phyloP scores from a whole-genome alignment of 805 yeast species.

The Ogataea saltuana region DNA sequence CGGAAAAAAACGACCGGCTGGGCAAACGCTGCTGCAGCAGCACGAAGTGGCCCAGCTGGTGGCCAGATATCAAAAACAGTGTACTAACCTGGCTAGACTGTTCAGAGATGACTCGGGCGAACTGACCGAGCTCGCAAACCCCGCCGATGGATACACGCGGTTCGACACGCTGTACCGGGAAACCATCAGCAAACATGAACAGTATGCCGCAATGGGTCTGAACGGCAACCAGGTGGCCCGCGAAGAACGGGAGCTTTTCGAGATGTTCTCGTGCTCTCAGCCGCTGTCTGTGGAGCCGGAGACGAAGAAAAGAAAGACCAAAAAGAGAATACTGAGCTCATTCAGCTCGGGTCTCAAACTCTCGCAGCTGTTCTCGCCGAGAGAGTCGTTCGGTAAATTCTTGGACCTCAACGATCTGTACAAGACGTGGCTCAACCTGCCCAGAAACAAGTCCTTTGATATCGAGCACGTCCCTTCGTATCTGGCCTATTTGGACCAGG shows the following conservation, averaged over 20 bases:
- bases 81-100: slow-evolving; percentile 27
- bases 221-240: slow-evolving; percentile 23
- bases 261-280: slow-evolving; percentile 31
- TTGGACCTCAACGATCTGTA: slow-evolving; percentile 58
- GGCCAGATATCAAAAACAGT: slow-evolving; percentile 42
- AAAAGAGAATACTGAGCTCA: slow-evolving; percentile 47
- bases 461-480: slow-evolving; percentile 22
- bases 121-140: slow-evolving; percentile 8
- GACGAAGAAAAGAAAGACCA: slow-evolving; percentile 26
- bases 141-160: slow-evolving; percentile 28
- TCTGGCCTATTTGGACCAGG: slow-evolving; percentile 15
- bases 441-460: slow-evolving; percentile 20
- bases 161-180: slow-evolving; percentile 41
- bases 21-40: slow-evolving; percentile 59
- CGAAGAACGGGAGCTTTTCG: slow-evolving; percentile 31
- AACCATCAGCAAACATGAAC: slow-evolving; percentile 35
- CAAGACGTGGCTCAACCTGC: slow-evolving; percentile 53
- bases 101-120: slow-evolving; percentile 9
- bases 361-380: slow-evolving; percentile 51
- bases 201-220: slow-evolving; percentile 26
- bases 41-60: slow-evolving; percentile 63
- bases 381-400: slow-evolving; percentile 64
- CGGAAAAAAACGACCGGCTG: slow-evolving; percentile 43
- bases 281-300: slow-evolving; percentile 10
- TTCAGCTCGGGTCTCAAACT: slow-evolving; percentile 51